Conservation (phyloP, 257 asterid species). For the Ehretia macrophylla region DNA sequence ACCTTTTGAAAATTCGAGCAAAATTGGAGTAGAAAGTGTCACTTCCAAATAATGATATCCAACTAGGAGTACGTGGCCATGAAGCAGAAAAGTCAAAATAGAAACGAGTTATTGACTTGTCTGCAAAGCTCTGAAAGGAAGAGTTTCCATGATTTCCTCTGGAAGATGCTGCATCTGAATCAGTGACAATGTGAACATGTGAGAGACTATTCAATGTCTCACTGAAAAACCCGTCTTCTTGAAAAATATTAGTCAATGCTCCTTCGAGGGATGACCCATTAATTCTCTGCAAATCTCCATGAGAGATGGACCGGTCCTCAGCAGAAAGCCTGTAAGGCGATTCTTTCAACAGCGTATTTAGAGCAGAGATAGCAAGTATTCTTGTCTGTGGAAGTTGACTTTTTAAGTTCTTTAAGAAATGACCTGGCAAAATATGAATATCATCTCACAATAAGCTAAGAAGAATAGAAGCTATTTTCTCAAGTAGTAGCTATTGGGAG, state of each 20-base stretch:
- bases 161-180: constrained; percentile 64
- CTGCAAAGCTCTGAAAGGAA: constrained; percentile 83
- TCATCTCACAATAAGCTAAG: constrained; percentile 10
- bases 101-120: constrained; percentile 88
- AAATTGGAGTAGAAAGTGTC: constrained; percentile 84
- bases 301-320: constrained; percentile 28
- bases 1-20: constrained; percentile 86
- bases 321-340: constrained; percentile 77
- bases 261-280: constrained; percentile 81
- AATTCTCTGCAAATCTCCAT: constrained; percentile 33
- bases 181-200: constrained; percentile 79
- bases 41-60: constrained; percentile 86
- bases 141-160: constrained; percentile 74
- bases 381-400: constrained; percentile 99
- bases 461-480: neutral
- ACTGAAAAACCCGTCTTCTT: constrained; percentile 83
- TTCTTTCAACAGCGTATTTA: constrained; percentile 87
- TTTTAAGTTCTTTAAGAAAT: constrained; percentile 89
- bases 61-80: constrained; percentile 98
- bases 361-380: constrained; percentile 95
- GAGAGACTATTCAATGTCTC: constrained; percentile 88
- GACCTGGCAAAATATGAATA: constrained; percentile 56
- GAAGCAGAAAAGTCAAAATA: constrained; percentile 96
- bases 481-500: neutral
- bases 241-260: constrained; percentile 70